Evolutionary conservation across 345 rosid genomes (phyloP).

Genomic region (Corchorus capsularis): DNA sequence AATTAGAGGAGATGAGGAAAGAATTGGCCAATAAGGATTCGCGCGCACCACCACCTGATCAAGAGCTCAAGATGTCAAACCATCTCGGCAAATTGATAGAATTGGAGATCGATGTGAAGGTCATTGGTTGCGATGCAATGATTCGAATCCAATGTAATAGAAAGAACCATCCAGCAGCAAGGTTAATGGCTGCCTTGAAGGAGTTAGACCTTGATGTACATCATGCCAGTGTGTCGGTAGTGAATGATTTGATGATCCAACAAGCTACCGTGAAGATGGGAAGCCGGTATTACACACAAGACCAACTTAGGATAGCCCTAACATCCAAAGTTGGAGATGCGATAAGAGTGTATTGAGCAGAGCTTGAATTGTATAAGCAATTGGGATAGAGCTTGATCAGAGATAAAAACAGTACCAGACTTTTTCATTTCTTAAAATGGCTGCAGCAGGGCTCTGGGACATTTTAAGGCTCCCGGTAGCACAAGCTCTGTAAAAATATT

Average conservation of each 20-base stretch:
- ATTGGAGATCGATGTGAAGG: slow-evolving; percentile 84
- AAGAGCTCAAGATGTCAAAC: slow-evolving; percentile 40
- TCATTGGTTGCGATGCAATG: slow-evolving; percentile 88
- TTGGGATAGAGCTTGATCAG: slow-evolving; percentile 23
- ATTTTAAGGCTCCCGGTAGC: slow-evolving; percentile 45
- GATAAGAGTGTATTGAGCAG: slow-evolving; percentile 18
- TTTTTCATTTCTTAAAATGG: slow-evolving; percentile 18
- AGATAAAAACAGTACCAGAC: slow-evolving; percentile 7
- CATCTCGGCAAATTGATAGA: slow-evolving; percentile 44
- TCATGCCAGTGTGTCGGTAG: slow-evolving; percentile 83
- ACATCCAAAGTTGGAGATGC: slow-evolving; percentile 61
- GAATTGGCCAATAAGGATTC: slow-evolving; percentile 44
- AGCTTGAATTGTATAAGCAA: not conserved
- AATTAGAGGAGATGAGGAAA: slow-evolving; percentile 56
- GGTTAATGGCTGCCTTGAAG: slow-evolving; percentile 78
- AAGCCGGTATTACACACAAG: slow-evolving; percentile 67
- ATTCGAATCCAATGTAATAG: slow-evolving; percentile 75
- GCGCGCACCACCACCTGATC: slow-evolving; percentile 28
- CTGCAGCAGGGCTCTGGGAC: slow-evolving; percentile 34
- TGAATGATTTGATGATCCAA: slow-evolving; percentile 93
- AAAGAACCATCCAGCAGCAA: slow-evolving; percentile 89
- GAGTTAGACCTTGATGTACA: slow-evolving; percentile 87
- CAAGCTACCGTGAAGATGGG: slow-evolving; percentile 98
- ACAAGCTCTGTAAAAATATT: slow-evolving; percentile 37
- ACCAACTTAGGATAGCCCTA: slow-evolving; percentile 70